These are phyloP conservation scores for Lactifluus hygrophoroides DNA, from an alignment of 768 basidiomycete genomes.

Conservation along the genomic window DNA sequence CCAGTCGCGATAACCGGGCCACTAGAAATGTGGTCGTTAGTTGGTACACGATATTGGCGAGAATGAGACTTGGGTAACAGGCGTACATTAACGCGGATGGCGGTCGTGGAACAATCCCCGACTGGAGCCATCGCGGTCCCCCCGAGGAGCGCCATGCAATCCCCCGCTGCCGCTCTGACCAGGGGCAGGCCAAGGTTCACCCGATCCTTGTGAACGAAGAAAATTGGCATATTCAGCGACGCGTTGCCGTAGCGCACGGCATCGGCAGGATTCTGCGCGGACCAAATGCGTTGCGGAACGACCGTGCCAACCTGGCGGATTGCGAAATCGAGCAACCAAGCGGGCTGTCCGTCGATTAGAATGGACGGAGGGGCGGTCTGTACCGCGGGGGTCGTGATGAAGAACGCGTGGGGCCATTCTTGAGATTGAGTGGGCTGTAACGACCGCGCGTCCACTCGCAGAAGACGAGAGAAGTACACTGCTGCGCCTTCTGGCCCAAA, in stretches of 20 bases:
- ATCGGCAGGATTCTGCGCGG: neutral
- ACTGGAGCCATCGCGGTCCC: neutral
- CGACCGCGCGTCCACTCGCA: too few species aligned
- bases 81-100: slow-evolving; percentile 5
- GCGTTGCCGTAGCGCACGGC: neutral
- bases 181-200: neutral
- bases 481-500: too few species aligned
- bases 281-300: slow-evolving; percentile 8
- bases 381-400: too few species aligned
- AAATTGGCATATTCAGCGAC: too few species aligned
- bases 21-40: neutral
- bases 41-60: too few species aligned
- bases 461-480: too few species aligned
- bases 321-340: neutral
- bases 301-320: too few species aligned
- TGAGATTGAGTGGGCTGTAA: too few species aligned
- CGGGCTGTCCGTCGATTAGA: too few species aligned
- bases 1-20: slow-evolving; percentile 5
- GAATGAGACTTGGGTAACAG: neutral
- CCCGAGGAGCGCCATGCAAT: neutral
- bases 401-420: too few species aligned
- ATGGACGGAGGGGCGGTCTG: too few species aligned
- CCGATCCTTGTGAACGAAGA: neutral
- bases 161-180: neutral
- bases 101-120: neutral